These are phyloP conservation scores for Metarhizium anisopliae DNA, from an alignment of 2,329 filamentous ascomycete genomes.

Conservation along the genomic window DNA sequence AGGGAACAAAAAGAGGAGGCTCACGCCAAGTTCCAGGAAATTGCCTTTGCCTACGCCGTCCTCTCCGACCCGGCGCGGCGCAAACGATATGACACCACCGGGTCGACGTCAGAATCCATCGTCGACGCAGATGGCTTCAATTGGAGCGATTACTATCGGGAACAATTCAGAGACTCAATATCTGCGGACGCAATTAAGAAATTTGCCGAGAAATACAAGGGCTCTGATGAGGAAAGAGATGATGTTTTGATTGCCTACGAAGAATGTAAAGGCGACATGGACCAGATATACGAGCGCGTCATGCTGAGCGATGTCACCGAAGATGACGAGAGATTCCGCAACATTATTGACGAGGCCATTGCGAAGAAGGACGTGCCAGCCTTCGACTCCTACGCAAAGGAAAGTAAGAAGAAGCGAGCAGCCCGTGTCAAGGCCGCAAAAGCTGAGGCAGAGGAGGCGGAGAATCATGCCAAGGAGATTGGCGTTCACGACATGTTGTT, in stretches of 20 bases:
- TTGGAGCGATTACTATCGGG: constrained; percentile 84
- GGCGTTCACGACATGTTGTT: constrained; percentile 65
- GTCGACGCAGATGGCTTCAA: constrained; percentile 73
- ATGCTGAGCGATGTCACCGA: constrained; percentile 79
- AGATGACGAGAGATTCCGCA: constrained; percentile 78
- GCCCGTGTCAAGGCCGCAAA: constrained; percentile 52
- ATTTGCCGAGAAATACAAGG: constrained; percentile 72
- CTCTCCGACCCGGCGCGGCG: constrained; percentile 76
- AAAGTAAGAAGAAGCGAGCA: constrained; percentile 57
- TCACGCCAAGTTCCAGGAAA: constrained; percentile 74
- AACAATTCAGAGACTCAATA: constrained; percentile 71
- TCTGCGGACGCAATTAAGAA: constrained; percentile 65
- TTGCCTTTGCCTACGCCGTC: constrained; percentile 90
- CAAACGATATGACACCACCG: constrained; percentile 80
- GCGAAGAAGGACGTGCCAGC: constrained; percentile 54
- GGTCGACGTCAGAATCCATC: constrained; percentile 77
- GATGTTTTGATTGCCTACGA: constrained; percentile 73
- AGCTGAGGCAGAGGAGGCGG: constrained; percentile 63
- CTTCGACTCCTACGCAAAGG: constrained; percentile 62
- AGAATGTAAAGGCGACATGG: constrained; percentile 64
- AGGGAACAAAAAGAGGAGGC: constrained; percentile 61
- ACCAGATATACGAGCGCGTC: constrained; percentile 67
- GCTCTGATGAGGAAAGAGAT: constrained; percentile 72
- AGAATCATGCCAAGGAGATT: constrained; percentile 65
- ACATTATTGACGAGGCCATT: constrained; percentile 76